Percentiles rank a stretch among this genome's conserved stretches.
Evolutionary conservation across 441 rosid species (phyloP).

Genomic region (Pelargonium citronellum): DNA sequence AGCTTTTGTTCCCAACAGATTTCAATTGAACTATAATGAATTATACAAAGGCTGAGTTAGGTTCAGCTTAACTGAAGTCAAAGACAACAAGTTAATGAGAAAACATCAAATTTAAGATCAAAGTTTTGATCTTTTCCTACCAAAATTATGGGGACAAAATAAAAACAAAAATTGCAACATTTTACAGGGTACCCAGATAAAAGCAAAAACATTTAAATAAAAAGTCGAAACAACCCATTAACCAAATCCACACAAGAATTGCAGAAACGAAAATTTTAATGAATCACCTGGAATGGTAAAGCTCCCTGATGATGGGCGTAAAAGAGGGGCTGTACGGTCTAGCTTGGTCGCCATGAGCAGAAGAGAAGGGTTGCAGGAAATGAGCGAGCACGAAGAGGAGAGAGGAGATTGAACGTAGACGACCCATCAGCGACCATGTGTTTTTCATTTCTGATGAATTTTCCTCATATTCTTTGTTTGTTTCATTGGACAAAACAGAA

Average conservation of each 20-base stretch:
- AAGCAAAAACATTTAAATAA: background rate
- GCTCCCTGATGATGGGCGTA: slow-evolving; percentile 87
- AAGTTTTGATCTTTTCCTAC: background rate
- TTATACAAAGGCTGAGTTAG: no score
- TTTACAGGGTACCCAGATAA: slow-evolving; percentile 2
- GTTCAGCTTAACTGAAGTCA: background rate
- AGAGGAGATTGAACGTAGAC: background rate
- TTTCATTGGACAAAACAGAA: background rate
- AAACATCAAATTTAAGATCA: background rate
- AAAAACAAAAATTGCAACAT: background rate
- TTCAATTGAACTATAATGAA: background rate
- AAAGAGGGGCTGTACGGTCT: slow-evolving; percentile 27
- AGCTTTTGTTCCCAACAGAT: background rate
- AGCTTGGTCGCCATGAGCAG: slow-evolving; percentile 23
- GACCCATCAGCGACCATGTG: background rate
- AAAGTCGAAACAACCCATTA: background rate
- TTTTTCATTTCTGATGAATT: background rate
- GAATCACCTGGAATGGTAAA: slow-evolving; percentile 81
- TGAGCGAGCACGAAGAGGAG: slow-evolving; percentile 21
- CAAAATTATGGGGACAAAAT: no score
- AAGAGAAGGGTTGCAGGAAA: slow-evolving; percentile 20
- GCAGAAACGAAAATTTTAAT: background rate
- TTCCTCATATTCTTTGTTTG: background rate
- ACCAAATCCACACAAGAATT: background rate
- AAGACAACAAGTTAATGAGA: background rate